Evolutionary conservation across 2,329 filamentous ascomycete species (phyloP).

Genomic region (Hansfordia pulvinata): DNA sequence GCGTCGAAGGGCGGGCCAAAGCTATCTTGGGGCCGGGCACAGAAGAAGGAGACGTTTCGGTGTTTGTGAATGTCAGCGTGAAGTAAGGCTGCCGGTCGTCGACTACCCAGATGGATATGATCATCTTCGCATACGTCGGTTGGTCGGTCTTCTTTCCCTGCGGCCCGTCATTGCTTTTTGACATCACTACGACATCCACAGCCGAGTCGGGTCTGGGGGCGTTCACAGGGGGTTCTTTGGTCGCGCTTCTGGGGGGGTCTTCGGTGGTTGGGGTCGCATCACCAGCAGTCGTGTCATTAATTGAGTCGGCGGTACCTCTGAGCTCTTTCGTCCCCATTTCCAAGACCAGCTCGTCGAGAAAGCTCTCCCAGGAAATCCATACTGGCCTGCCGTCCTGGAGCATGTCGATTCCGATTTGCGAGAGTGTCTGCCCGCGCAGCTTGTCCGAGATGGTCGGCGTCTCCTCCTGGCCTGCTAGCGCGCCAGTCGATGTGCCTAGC

Average conservation of each 20-base stretch:
- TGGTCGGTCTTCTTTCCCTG: conserved; percentile 22
- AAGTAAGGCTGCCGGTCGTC: conserved; percentile 56
- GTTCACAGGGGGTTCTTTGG: conserved; percentile 15
- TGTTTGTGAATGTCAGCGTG: conserved; percentile 61
- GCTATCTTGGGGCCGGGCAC: conserved; percentile 21
- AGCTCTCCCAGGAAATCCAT: conserved; percentile 44
- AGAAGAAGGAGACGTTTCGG: conserved; percentile 24
- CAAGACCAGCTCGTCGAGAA: conserved; percentile 37
- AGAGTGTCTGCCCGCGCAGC: conserved; percentile 51
- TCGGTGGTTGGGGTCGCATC: conserved; percentile 24
- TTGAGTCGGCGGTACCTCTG: conserved; percentile 3
- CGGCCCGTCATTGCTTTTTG: conserved; percentile 25
- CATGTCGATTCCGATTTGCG: conserved; percentile 61
- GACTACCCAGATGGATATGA: conserved; percentile 61
- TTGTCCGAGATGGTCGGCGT: conserved; percentile 37
- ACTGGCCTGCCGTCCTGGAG: conserved; percentile 51
- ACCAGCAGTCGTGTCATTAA: conserved; percentile 9
- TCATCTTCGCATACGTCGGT: conserved; percentile 55
- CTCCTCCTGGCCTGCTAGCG: conserved; percentile 35
- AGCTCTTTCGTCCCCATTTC: conserved; percentile 21
- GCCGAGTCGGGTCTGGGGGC: conserved; percentile 34
- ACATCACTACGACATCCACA: conserved; percentile 54
- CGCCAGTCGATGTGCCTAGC: no score
- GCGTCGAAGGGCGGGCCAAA: conserved; percentile 22
- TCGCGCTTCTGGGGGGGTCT: conserved; percentile 6